Percentiles rank a stretch among this genome's conserved stretches.
Conservation (phyloP, 208 protist species). For the Crithidia fasciculata region DNA sequence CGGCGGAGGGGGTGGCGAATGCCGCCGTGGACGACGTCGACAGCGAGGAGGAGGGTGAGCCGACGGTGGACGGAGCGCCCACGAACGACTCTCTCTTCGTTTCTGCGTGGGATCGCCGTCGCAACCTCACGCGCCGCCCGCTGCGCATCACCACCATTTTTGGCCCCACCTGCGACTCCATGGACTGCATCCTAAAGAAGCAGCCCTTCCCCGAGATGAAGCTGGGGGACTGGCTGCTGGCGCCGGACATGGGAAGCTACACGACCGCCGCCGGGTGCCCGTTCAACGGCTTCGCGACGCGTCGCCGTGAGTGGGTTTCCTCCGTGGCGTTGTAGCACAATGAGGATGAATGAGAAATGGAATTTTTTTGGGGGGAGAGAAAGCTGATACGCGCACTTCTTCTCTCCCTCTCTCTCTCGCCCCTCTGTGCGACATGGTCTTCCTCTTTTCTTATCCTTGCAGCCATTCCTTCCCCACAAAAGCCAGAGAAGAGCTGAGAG, state of each 20-base stretch:
- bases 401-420: neutral
- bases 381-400: neutral
- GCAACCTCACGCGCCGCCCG: conserved; percentile 26
- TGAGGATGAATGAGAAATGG: neutral
- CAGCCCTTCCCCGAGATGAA: conserved; percentile 74
- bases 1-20: conserved; percentile 6
- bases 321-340: conserved; percentile 35
- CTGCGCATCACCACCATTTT: conserved; percentile 75
- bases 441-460: conserved; percentile 1
- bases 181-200: conserved; percentile 82
- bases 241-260: conserved; percentile 87
- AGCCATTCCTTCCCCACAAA: neutral
- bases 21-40: neutral
- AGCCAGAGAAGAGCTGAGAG: too few species aligned
- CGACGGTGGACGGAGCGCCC: conserved; percentile 15
- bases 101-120: conserved; percentile 30
- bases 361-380: neutral
- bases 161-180: conserved; percentile 86
- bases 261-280: conserved; percentile 69
- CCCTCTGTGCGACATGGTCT: too few species aligned
- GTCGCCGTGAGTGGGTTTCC: conserved; percentile 50
- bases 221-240: conserved; percentile 86
- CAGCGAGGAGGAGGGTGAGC: conserved; percentile 28
- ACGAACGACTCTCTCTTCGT: conserved; percentile 25
- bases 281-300: conserved; percentile 88